Conservation (phyloP, 1,139 yeast species). For the Blastobotrys capitulatus region DNA sequence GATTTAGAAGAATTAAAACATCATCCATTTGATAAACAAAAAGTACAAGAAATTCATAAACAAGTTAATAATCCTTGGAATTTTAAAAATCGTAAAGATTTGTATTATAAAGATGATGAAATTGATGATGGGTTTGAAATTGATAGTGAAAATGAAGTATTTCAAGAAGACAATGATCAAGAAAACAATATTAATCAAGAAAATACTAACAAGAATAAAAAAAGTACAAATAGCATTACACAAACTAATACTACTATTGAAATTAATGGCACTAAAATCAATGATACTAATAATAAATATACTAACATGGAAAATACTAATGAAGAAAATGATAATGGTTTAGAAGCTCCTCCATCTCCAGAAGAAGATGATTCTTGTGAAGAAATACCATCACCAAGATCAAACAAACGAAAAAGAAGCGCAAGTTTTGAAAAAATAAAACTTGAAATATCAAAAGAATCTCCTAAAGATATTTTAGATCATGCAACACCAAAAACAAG, state of each 20-base stretch:
- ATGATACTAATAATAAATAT: too few species aligned
- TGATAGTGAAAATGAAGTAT: neutral
- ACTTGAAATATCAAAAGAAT: neutral
- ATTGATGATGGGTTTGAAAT: slow-evolving; percentile 17
- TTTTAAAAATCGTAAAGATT: neutral
- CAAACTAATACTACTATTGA: too few species aligned
- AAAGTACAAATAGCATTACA: too few species aligned
- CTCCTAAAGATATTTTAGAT: neutral
- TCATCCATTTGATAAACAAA: neutral
- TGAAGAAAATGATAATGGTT: too few species aligned
- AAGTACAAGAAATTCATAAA: neutral
- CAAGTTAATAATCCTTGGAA: slow-evolving; percentile 6
- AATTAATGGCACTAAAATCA: too few species aligned
- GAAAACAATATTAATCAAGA: neutral
- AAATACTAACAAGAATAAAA: neutral
- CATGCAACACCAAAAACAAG: neutral
- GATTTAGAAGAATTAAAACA: too few species aligned
- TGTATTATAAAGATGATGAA: slow-evolving; percentile 16
- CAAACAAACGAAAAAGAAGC: too few species aligned
- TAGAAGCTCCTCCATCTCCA: too few species aligned
- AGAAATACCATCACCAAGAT: too few species aligned
- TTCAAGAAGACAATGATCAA: neutral
- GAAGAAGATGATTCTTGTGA: too few species aligned
- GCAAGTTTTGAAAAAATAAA: too few species aligned
- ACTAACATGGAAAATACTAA: too few species aligned